Base-by-base conservation (phyloP, 306 rosid species). In the Cicer bijugum region DNA sequence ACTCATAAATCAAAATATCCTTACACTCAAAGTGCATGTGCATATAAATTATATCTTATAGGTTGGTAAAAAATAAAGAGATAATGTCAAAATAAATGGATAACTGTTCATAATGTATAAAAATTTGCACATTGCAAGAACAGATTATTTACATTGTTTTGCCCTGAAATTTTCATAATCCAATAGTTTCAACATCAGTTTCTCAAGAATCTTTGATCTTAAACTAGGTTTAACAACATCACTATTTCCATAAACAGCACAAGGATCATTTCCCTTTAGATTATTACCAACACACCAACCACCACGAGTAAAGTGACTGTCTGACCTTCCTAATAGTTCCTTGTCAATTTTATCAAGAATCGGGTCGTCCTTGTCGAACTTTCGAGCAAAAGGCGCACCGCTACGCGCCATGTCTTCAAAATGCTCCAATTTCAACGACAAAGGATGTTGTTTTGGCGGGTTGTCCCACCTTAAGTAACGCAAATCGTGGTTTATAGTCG, bases 161-260 rank as follows among this genome's bases (percentile, higher is more conserved):
- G 86, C 84, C 80, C 98, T 87, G 80, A 94, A 89, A 84, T 83
- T 81, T 76, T 88, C 90, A 77, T 85, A 80, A 83, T 94, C 90
- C 23, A 94, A 82, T 56, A 91, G 86, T 66, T 83, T 86, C 72
- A 91, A 75, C n/a, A 94, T 23, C 58, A 94, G 88, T 80, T 83
- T 87, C 77, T 94, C 95, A 6, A 94, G 86, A 60, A 89, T 89
- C 87, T 82, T 87, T 0, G 95, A 87, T 62, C 70, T 78, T 16
- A 82, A 12, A 78, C 81, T 85, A 16, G 96, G 98, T 75, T 86
- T 89, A 62, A 91, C 83, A 58, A 78, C 87, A 84, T 48, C 37
- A 7, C 88, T 86, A 80, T 82, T 88, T 71, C 90, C 87, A 81
- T 59, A 76, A 82, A 81, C 74, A 37, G 70, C 52, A 80, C 97